A percentile compares a stretch with the other conserved stretches of the same genome.
phyloP scores from a whole-genome alignment of 1,284 basidiomycete species.

The Rhodotorula sp. region DNA sequence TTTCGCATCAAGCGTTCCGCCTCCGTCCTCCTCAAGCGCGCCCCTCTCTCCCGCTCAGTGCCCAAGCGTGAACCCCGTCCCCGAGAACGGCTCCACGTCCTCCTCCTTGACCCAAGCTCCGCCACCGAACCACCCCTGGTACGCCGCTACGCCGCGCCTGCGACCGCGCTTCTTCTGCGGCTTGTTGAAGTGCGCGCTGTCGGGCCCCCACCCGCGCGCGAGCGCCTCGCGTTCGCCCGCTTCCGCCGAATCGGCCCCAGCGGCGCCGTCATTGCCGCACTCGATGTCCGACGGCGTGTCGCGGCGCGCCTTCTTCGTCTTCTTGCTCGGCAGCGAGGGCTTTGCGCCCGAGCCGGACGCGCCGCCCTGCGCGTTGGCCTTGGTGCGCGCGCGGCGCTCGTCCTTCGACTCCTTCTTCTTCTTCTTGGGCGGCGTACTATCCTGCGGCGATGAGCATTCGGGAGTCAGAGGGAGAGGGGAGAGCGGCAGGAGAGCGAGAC shows the following conservation, averaged over 20 bases:
- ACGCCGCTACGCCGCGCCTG: not conserved
- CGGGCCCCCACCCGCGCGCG: not conserved
- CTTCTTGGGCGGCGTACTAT: not conserved
- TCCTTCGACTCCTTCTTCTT: constrained; percentile 1
- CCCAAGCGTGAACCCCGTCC: not conserved
- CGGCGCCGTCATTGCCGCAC: not conserved
- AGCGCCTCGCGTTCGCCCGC: not conserved
- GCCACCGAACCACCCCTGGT: not conserved
- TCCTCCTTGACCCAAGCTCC: constrained; percentile 4
- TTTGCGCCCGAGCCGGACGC: not conserved
- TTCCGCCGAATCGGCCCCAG: not conserved
- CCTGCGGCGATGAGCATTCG: not conserved
- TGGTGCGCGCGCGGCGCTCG: not conserved
- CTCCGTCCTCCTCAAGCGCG: not conserved
- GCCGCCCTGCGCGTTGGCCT: not conserved
- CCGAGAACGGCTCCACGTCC: constrained; percentile 7
- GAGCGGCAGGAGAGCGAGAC: not conserved
- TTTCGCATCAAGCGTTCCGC: not conserved
- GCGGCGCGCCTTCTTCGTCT: too few species aligned
- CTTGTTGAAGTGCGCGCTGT: not conserved
- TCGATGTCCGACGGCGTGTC: too few species aligned
- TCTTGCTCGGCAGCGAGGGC: too few species aligned
- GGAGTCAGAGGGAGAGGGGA: not conserved
- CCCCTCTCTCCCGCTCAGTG: not conserved
- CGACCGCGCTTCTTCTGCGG: not conserved